A percentile compares a stretch with the other conserved stretches of the same genome.
Evolutionary conservation across 345 rosid genomes (phyloP).

Genomic region (Lenwebbia sp.): DNA sequence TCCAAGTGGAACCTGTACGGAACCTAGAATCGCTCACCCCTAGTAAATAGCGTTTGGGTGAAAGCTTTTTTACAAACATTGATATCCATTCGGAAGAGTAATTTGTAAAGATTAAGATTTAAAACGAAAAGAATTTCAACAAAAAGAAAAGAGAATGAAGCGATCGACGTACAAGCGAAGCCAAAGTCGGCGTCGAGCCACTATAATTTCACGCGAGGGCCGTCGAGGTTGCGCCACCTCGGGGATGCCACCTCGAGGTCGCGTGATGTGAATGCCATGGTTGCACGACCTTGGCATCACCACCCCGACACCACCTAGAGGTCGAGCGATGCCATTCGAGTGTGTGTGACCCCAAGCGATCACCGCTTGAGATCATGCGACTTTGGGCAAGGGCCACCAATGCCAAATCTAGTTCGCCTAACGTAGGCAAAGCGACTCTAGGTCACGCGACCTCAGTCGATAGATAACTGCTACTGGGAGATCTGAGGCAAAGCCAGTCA

Average conservation of each 20-base stretch:
- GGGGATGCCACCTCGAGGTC: not conserved
- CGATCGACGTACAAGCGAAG: not conserved
- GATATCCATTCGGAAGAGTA: not conserved
- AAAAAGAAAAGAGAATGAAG: not conserved
- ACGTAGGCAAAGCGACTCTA: accelerated
- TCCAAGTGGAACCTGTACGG: too few species aligned
- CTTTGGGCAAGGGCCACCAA: accelerated
- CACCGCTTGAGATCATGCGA: not conserved
- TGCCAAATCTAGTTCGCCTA: not conserved
- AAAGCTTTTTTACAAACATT: not conserved
- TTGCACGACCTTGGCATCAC: not conserved
- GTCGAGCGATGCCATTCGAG: not conserved
- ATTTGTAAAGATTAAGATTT: not conserved
- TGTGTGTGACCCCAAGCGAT: not conserved
- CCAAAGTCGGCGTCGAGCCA: too few species aligned
- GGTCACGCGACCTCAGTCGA: too few species aligned
- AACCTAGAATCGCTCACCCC: too few species aligned
- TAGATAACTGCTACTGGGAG: too few species aligned
- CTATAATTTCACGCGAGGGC: too few species aligned
- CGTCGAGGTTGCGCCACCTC: not conserved
- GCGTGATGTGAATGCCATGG: not conserved
- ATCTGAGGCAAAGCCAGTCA: too few species aligned
- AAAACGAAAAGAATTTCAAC: not conserved
- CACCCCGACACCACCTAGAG: not conserved
- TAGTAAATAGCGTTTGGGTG: not conserved